A percentile compares a stretch with the other conserved stretches of the same genome.
Conservation (phyloP, 2,329 filamentous ascomycete species). For the Sclerotinia minor region DNA sequence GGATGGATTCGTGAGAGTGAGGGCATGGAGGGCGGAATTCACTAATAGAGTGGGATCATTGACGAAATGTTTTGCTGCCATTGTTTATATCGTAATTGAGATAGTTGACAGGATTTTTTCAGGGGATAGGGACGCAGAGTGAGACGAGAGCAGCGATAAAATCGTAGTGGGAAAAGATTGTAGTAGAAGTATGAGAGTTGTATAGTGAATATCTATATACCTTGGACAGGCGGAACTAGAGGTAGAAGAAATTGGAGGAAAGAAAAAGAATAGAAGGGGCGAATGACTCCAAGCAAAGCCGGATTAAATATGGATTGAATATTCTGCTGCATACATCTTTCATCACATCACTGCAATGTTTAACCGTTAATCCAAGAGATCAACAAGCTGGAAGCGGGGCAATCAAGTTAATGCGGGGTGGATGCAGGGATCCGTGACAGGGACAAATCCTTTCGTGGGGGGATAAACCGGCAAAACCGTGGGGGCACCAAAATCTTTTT, state of each 20-base stretch:
- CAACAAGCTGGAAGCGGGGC: conserved; percentile 18
- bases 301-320: conserved; percentile 2
- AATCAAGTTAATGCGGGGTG: conserved; percentile 15
- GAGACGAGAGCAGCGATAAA: background rate
- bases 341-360: conserved; percentile 5
- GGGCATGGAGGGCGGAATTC: conserved; percentile 69
- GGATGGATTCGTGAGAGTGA: conserved; percentile 82
- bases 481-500: conserved; percentile 20
- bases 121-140: background rate
- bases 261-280: conserved; percentile 9
- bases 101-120: background rate
- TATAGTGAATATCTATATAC: background rate
- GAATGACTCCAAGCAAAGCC: background rate
- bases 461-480: conserved; percentile 9
- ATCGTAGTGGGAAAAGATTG: background rate
- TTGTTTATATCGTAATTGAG: conserved; percentile 33
- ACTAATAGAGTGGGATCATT: conserved; percentile 80
- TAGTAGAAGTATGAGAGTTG: background rate
- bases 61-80: conserved; percentile 81
- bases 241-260: conserved; percentile 1
- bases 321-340: background rate
- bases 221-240: background rate
- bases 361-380: background rate
- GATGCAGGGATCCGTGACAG: background rate
- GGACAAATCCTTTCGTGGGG: conserved; percentile 13